Evolutionary conservation across 805 yeast species (phyloP).

Genomic region (Sugiyamaella chiloensis): DNA sequence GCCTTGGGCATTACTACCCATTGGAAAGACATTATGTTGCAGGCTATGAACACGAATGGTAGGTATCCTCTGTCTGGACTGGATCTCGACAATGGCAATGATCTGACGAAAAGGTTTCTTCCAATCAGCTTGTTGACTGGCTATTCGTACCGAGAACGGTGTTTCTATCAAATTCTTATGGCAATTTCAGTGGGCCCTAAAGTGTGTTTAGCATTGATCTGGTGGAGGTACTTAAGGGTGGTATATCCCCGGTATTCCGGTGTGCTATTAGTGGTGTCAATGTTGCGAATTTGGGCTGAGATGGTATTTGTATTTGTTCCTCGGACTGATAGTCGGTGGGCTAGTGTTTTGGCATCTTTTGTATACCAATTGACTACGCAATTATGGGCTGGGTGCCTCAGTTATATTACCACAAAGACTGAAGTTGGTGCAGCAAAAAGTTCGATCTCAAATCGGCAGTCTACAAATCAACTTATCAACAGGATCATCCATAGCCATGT

Average conservation of each 20-base stretch:
- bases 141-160: conserved; percentile 57
- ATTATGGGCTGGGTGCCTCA: neutral
- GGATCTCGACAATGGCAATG: conserved; percentile 5
- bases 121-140: conserved; percentile 81
- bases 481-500: neutral
- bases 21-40: neutral
- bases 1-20: conserved; percentile 8
- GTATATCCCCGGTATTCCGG: conserved; percentile 4
- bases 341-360: neutral
- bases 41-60: conserved; percentile 15
- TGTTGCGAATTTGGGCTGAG: conserved; percentile 68
- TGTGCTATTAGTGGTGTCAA: conserved; percentile 44
- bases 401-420: neutral
- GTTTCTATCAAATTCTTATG: conserved; percentile 72
- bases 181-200: conserved; percentile 85
- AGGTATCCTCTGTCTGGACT: neutral
- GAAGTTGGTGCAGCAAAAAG: neutral
- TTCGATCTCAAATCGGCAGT: neutral
- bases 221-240: conserved; percentile 17
- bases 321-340: conserved; percentile 38
- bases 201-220: conserved; percentile 49
- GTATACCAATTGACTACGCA: neutral
- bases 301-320: conserved; percentile 89
- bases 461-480: neutral
- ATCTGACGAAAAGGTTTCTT: conserved; percentile 55